These are phyloP conservation scores for Saccharomycopsis sp. DNA, from an alignment of 805 yeast genomes.

Conservation along the genomic window DNA sequence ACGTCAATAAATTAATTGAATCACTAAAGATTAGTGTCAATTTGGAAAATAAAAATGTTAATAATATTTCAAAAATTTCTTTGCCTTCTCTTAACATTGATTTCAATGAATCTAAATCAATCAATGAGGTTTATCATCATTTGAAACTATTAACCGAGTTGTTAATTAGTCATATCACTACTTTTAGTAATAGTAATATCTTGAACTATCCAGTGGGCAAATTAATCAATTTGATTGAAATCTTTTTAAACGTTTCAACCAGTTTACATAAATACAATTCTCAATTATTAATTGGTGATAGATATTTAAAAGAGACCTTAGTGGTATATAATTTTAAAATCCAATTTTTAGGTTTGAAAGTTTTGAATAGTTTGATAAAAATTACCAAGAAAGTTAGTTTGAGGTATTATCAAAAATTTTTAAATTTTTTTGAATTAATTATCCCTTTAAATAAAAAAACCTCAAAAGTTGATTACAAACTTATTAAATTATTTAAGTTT, in stretches of 20 bases:
- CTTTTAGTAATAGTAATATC: conserved; percentile 23
- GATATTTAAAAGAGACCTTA: conserved; percentile 29
- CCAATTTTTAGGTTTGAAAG: conserved; percentile 34
- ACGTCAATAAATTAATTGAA: conserved; percentile 12
- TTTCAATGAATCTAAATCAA: conserved; percentile 41
- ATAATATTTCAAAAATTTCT: conserved; percentile 18
- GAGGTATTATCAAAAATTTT: conserved; percentile 3
- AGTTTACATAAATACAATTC: conserved; percentile 45
- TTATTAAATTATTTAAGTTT: conserved; percentile 18
- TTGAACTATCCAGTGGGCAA: conserved; percentile 50
- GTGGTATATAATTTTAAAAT: conserved; percentile 32
- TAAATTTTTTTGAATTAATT: conserved; percentile 20
- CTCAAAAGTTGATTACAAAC: conserved; percentile 9
- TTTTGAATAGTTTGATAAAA: conserved; percentile 25
- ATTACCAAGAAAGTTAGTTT: conserved; percentile 28
- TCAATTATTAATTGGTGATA: conserved; percentile 44
- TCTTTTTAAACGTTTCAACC: conserved; percentile 43
- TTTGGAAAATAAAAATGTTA: conserved; percentile 7
- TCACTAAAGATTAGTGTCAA: conserved; percentile 11
- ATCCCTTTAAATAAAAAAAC: conserved; percentile 16
- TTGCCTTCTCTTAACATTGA: conserved; percentile 49
- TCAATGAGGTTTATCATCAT: conserved; percentile 43
- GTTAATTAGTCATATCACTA: conserved; percentile 34
- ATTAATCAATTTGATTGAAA: conserved; percentile 40
- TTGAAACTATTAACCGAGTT: conserved; percentile 36